Percentiles rank a stretch among this genome's conserved stretches.
phyloP scores from a whole-genome alignment of 345 rosid species.

The Chamaenerion angustifolium region DNA sequence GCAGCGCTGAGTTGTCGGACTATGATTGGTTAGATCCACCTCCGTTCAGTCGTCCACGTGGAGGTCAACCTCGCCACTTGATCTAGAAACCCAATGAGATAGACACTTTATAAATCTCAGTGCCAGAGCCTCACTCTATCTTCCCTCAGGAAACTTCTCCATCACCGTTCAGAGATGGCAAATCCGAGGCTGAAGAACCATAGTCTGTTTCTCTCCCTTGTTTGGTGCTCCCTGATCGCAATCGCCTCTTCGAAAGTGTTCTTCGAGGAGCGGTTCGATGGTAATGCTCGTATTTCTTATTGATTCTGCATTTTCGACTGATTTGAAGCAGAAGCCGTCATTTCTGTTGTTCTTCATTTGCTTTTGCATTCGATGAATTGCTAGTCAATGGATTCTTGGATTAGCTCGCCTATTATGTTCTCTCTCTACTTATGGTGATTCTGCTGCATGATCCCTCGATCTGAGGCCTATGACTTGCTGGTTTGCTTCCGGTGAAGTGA shows the following conservation, averaged over 20 bases:
- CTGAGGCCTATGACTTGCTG: too few species aligned
- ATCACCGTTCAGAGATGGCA: constrained; percentile 20
- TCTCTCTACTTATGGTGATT: too few species aligned
- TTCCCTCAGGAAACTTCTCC: not conserved
- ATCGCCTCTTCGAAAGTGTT: constrained; percentile 52
- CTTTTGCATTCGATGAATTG: too few species aligned
- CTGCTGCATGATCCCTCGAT: too few species aligned
- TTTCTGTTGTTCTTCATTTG: too few species aligned
- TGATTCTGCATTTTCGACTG: not conserved
- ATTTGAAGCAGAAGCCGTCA: too few species aligned
- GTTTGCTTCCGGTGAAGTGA: too few species aligned
- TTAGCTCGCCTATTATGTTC: too few species aligned
- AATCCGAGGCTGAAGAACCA: constrained; percentile 15
- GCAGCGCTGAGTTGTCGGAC: constrained; percentile 1
- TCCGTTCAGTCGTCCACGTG: constrained; percentile 6
- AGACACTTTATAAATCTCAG: constrained; percentile 8
- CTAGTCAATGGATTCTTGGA: too few species aligned
- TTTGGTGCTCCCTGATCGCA: constrained; percentile 17
- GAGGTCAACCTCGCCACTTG: not conserved
- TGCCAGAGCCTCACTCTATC: constrained; percentile 1
- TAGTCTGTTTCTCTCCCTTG: constrained; percentile 21
- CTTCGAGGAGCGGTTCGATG: constrained; percentile 90
- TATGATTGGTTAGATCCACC: constrained; percentile 9
- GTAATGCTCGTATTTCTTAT: constrained; percentile 19
- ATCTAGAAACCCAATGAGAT: not conserved